phyloP scores from a whole-genome alignment of 192 early-diverging fungal genomes.

The Lunasporangiospora selenospora region DNA sequence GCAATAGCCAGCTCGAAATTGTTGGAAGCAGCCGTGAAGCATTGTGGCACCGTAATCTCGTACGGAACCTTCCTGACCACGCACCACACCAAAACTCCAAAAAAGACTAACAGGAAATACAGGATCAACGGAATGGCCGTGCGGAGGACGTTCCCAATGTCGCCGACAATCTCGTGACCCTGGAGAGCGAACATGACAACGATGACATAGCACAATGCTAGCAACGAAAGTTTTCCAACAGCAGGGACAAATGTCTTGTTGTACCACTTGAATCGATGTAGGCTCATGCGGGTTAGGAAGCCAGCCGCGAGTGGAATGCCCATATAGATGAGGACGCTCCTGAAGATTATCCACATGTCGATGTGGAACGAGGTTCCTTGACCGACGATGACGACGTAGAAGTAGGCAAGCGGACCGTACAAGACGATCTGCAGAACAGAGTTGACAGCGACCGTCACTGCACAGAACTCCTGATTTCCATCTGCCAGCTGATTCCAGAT shows the following conservation, averaged over 20 bases:
- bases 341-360: slow-evolving; percentile 60
- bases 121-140: slow-evolving; percentile 67
- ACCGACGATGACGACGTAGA: slow-evolving; percentile 63
- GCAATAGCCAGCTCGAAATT: slow-evolving; percentile 84
- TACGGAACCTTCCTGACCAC: slow-evolving; percentile 50
- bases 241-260: slow-evolving; percentile 58
- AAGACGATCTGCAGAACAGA: slow-evolving; percentile 70
- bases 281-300: slow-evolving; percentile 57
- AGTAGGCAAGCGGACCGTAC: slow-evolving; percentile 64
- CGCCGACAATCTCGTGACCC: slow-evolving; percentile 61
- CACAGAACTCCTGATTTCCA: slow-evolving; percentile 72
- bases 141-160: slow-evolving; percentile 67
- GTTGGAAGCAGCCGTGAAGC: slow-evolving; percentile 71
- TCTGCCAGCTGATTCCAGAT: slow-evolving; percentile 76
- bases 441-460: slow-evolving; percentile 74
- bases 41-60: slow-evolving; percentile 56
- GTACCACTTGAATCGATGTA: slow-evolving; percentile 59
- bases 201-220: slow-evolving; percentile 72
- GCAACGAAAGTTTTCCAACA: slow-evolving; percentile 60
- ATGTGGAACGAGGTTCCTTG: slow-evolving; percentile 38
- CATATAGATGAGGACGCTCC: slow-evolving; percentile 68
- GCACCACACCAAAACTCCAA: slow-evolving; percentile 52
- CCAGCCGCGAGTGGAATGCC: slow-evolving; percentile 70
- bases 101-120: slow-evolving; percentile 68
- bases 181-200: slow-evolving; percentile 74